These are phyloP conservation scores for Macrotyloma uniflorum DNA, from an alignment of 306 rosid species.

Conservation along the genomic window DNA sequence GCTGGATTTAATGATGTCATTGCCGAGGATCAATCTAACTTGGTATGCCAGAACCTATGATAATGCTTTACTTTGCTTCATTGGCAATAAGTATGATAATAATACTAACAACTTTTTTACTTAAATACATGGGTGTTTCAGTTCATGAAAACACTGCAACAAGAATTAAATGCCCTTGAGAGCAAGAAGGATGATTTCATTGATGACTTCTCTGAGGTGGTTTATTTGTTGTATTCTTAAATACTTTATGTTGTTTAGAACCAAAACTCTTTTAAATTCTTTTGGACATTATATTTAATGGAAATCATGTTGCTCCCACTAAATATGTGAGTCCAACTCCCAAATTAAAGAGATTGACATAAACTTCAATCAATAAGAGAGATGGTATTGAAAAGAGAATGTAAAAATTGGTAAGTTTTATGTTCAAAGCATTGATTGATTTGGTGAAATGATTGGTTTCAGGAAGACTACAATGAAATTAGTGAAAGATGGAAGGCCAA, in stretches of 20 bases:
- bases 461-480: constrained; percentile 65
- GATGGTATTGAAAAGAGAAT: neutral
- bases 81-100: neutral
- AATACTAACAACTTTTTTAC: constrained; percentile 25
- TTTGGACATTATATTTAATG: no score
- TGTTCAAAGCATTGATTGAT: constrained; percentile 1
- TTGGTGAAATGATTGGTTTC: neutral
- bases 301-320: neutral
- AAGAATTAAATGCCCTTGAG: constrained; percentile 66
- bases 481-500: constrained; percentile 68
- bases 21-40: constrained; percentile 74
- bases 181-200: constrained; percentile 66
- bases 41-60: constrained; percentile 49
- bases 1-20: constrained; percentile 75
- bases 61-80: neutral
- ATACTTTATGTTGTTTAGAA: no score
- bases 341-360: neutral
- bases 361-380: neutral
- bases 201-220: constrained; percentile 75
- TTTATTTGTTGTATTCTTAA: no score
- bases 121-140: constrained; percentile 41
- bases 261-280: no score
- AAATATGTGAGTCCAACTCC: neutral
- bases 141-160: constrained; percentile 73
- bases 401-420: neutral